Percentiles rank a stretch among this genome's conserved stretches.
phyloP scores from a whole-genome alignment of 2,329 filamentous ascomycete species.

The Claviceps sp. region DNA sequence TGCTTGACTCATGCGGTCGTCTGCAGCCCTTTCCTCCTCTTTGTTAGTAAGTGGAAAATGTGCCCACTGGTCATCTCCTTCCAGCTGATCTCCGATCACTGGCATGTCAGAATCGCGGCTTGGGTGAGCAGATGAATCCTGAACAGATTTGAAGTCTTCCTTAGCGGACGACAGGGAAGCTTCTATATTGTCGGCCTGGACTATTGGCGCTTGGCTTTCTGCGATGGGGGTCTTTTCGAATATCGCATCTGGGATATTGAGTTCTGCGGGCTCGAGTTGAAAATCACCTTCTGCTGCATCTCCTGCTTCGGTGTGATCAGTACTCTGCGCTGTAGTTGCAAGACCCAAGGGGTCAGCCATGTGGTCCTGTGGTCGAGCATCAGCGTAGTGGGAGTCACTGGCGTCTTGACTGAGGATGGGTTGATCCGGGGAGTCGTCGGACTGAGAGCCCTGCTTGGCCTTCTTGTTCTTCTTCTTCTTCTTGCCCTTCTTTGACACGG shows the following conservation, averaged over 20 bases:
- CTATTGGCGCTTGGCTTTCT: not conserved
- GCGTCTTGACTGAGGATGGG: constrained; percentile 2
- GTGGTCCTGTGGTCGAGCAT: constrained; percentile 8
- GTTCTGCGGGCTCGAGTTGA: not conserved
- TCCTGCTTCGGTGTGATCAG: constrained; percentile 1
- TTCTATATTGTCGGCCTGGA: constrained; percentile 1
- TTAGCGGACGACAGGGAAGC: not conserved
- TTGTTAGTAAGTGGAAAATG: constrained; percentile 6
- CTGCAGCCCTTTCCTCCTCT: constrained; percentile 11
- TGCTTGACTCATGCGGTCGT: constrained; percentile 6
- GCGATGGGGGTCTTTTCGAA: not conserved
- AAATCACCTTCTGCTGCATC: constrained; percentile 5
- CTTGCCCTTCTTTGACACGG: constrained; percentile 15
- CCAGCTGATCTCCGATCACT: not conserved
- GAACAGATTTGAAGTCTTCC: not conserved
- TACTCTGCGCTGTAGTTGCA: constrained; percentile 7
- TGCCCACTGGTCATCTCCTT: constrained; percentile 8
- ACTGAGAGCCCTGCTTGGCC: constrained; percentile 2
- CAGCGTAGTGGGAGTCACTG: constrained; percentile 3
- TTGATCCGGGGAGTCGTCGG: constrained; percentile 4
- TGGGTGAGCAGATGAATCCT: not conserved
- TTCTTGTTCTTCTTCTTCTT: constrained; percentile 18
- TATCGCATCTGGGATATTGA: not conserved
- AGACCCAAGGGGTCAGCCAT: constrained; percentile 4
- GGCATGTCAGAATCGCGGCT: constrained; percentile 1